Evolutionary conservation across 139 green algal genomes (phyloP).

Genomic region (Chlorella vulgaris): DNA sequence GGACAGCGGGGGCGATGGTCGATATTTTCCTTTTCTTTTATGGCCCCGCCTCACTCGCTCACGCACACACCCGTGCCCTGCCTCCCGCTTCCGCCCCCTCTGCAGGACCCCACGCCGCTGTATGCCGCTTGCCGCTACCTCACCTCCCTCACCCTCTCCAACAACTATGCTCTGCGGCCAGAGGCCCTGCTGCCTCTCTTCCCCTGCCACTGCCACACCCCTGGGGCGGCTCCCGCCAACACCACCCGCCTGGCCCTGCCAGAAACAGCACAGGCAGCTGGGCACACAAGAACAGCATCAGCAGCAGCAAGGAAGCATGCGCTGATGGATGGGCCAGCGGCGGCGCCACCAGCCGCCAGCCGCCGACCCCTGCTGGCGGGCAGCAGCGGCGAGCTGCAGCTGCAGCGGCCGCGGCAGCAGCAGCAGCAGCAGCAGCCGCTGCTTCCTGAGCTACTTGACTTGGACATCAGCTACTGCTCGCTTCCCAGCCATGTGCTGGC

Average conservation of each 20-base stretch:
- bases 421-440: neutral
- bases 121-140: constrained; percentile 52
- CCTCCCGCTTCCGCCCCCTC: neutral
- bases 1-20: too few species aligned
- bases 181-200: constrained; percentile 48
- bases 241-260: neutral
- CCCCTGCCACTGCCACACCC: too few species aligned
- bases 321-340: too few species aligned
- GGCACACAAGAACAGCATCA: too few species aligned
- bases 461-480: constrained; percentile 60
- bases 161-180: constrained; percentile 44
- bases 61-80: too few species aligned
- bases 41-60: too few species aligned
- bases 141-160: constrained; percentile 49
- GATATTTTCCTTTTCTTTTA: too few species aligned
- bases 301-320: too few species aligned
- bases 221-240: neutral
- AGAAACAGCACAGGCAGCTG: neutral
- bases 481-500: constrained; percentile 29
- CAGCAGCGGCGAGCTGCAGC: neutral
- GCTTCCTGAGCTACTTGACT: constrained; percentile 43
- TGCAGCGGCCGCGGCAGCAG: neutral
- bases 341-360: too few species aligned
- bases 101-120: constrained; percentile 41
- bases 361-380: neutral